Percentiles rank a stretch among this genome's conserved stretches.
phyloP scores from a whole-genome alignment of 2,329 filamentous ascomycete species.

The Curvularia verruculosa region DNA sequence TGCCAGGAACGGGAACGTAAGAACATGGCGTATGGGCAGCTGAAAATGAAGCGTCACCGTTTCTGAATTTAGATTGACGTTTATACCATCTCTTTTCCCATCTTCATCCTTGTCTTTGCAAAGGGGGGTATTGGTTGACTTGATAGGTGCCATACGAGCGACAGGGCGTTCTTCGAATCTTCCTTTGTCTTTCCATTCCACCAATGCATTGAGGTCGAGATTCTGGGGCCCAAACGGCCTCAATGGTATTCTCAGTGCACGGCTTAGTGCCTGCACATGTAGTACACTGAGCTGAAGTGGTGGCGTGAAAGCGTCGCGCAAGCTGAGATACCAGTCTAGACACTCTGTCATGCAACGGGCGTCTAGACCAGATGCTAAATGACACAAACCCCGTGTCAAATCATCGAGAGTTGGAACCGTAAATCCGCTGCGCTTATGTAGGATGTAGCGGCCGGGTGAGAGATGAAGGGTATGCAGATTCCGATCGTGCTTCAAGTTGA shows the following conservation, averaged over 20 bases:
- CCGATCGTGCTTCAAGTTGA: constrained; percentile 19
- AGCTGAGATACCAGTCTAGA: constrained; percentile 29
- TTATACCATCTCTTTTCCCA: constrained; percentile 8
- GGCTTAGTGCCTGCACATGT: constrained; percentile 32
- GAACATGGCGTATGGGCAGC: constrained; percentile 24
- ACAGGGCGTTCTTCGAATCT: constrained; percentile 16
- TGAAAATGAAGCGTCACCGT: constrained; percentile 12
- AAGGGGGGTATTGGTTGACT: not conserved
- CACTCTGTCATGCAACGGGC: constrained; percentile 30
- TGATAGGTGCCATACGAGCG: not conserved
- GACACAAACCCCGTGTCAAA: constrained; percentile 26
- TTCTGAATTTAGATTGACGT: constrained; percentile 13
- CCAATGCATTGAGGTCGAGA: constrained; percentile 24
- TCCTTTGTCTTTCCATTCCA: constrained; percentile 28
- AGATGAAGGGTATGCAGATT: constrained; percentile 24
- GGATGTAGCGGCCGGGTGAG: constrained; percentile 9
- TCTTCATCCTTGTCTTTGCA: not conserved
- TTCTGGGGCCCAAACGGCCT: constrained; percentile 25
- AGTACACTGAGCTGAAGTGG: constrained; percentile 34
- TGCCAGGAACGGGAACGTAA: constrained; percentile 30
- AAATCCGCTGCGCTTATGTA: constrained; percentile 7
- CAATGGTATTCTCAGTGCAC: constrained; percentile 25
- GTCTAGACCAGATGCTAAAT: constrained; percentile 27
- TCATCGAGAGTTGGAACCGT: constrained; percentile 28
- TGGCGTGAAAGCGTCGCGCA: constrained; percentile 25